Evolutionary conservation across 345 rosid genomes (phyloP), one percentile per base, ranked within the genome.

Genomic region (Gossypium stocksii): DNA sequence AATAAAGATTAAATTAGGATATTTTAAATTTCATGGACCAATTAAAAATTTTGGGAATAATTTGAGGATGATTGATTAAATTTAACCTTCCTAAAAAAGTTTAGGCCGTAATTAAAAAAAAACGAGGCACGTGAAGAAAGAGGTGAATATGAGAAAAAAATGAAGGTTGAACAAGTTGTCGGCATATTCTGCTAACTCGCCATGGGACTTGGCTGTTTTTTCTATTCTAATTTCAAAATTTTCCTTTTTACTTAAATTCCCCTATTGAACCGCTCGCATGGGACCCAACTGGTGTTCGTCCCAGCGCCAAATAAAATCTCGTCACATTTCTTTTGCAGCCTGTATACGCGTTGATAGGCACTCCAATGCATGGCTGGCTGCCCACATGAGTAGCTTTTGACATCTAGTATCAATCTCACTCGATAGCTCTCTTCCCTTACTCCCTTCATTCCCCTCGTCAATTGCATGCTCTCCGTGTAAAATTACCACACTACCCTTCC

Each of bases 181-280:
- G 73, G 82, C 83, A 76, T 73, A 71, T 78, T 80, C 85, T 66
- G 74, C 77, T 82, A 70, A 23, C 71, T 74, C 84, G 85, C 81
- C 79, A 82, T 77, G 79, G 74, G 77, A 76, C 74, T 74, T 78
- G 85, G 85, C 64, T 78, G 11, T 22, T 65, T 1, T 62, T 41
- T 4, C 38, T 23, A 9, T 20, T 44, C 16, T 48, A 17, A 14
- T 61, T 4, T 61, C 23, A 54, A 5, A 60, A 3, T 5, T 43
- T 51, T 22, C 57, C 12, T 46, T 67, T 67, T 22, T 34, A 34
- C 7, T 34, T 34, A 19, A n/a, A 16, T n/a, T 19, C 16, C 44
- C 67, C 83, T 54, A 61, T 82, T 73, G 80, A 80, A 82, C 77
- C 82, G 85, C 79, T 82, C 83, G 65, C 61, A 72, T 67, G 60